Conservation (phyloP, 805 yeast genomes). For the Pichia heedii region DNA sequence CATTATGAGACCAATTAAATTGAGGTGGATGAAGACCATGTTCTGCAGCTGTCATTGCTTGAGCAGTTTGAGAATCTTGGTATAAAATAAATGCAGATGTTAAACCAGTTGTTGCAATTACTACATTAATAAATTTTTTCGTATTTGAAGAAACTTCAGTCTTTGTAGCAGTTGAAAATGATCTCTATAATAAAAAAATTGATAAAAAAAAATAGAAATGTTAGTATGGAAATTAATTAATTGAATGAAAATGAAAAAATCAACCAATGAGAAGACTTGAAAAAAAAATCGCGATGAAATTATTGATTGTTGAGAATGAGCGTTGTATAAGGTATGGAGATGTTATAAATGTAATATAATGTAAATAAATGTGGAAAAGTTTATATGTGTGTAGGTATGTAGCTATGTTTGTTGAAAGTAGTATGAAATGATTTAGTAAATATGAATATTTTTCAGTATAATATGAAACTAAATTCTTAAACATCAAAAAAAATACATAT, state of each 20-base stretch:
- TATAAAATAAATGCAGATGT: constrained; percentile 75
- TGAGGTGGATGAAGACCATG: constrained; percentile 97
- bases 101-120: constrained; percentile 67
- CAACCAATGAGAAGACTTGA: constrained; percentile 22
- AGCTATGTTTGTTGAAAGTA: too few relatives aligned
- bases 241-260: neutral
- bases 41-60: constrained; percentile 97
- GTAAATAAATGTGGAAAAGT: neutral
- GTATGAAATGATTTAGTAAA: too few relatives aligned
- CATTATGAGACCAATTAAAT: constrained; percentile 89
- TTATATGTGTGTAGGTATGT: too few relatives aligned
- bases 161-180: constrained; percentile 27
- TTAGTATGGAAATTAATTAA: constrained; percentile 10
- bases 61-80: constrained; percentile 78
- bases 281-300: constrained; percentile 19
- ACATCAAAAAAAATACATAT: too few relatives aligned
- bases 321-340: too few relatives aligned
- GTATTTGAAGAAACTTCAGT: constrained; percentile 26
- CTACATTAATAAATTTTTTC: constrained; percentile 49
- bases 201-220: constrained; percentile 1
- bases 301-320: neutral
- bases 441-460: too few relatives aligned
- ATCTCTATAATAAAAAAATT: constrained; percentile 21
- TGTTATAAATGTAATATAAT: too few relatives aligned
- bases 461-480: too few relatives aligned